Conservation (phyloP, 441 rosid species). For the Breynia disticha region DNA sequence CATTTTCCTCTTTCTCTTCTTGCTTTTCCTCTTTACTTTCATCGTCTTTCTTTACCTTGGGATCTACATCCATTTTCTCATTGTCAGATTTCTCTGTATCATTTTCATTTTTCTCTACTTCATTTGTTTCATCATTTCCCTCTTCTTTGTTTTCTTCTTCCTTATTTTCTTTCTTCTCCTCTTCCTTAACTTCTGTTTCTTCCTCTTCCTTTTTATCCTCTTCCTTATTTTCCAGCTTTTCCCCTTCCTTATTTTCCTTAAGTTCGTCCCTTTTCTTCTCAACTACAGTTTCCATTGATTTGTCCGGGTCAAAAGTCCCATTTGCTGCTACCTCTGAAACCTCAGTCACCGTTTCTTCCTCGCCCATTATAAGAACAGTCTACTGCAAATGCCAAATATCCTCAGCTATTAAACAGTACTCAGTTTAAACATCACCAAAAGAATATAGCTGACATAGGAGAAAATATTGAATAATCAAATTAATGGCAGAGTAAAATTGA, state of each 20-base stretch:
- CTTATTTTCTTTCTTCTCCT: too few species aligned
- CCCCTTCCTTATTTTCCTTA: slow-evolving; percentile 19
- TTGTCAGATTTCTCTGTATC: slow-evolving; percentile 12
- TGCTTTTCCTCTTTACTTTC: slow-evolving; percentile 15
- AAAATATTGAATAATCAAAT: too few species aligned
- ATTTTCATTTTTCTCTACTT: too few species aligned
- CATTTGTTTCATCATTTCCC: not conserved
- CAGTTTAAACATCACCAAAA: not conserved
- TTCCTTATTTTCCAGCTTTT: slow-evolving; percentile 22
- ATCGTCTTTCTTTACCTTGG: slow-evolving; percentile 17
- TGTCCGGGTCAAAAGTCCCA: slow-evolving; percentile 32
- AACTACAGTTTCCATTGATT: slow-evolving; percentile 19
- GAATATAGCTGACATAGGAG: not conserved
- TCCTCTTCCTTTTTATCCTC: slow-evolving; percentile 14
- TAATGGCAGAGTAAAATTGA: too few species aligned
- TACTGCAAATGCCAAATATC: not conserved
- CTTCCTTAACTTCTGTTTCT: not conserved
- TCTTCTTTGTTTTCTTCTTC: not conserved
- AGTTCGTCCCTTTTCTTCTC: slow-evolving; percentile 26
- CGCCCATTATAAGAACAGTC: slow-evolving; percentile 38
- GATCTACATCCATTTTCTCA: slow-evolving; percentile 26
- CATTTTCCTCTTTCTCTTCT: slow-evolving; percentile 10
- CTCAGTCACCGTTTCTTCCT: slow-evolving; percentile 42
- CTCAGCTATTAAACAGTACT: not conserved
- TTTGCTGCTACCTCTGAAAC: slow-evolving; percentile 37